Evolutionary conservation across 805 yeast genomes (phyloP).

Genomic region (Scheffersomyces spartinae): DNA sequence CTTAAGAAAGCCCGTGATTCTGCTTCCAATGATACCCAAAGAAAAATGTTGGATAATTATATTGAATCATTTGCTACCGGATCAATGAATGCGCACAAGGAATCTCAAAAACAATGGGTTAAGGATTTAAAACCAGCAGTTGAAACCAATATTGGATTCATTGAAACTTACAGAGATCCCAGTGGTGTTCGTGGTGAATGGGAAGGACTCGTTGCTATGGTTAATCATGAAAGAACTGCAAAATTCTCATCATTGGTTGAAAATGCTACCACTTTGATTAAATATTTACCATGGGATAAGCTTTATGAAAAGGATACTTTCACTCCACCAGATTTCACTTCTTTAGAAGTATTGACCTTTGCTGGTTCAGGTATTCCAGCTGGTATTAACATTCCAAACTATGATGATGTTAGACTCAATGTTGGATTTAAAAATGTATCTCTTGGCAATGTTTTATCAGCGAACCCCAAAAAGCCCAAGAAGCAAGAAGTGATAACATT

Average conservation of each 20-base stretch:
- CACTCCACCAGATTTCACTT: slow-evolving; percentile 87
- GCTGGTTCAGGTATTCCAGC: slow-evolving; percentile 89
- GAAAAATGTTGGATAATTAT: slow-evolving; percentile 53
- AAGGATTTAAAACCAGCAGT: slow-evolving; percentile 66
- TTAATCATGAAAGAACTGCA: slow-evolving; percentile 74
- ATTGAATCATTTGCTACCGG: slow-evolving; percentile 67
- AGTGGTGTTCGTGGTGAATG: slow-evolving; percentile 88
- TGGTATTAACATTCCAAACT: slow-evolving; percentile 87
- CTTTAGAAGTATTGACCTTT: slow-evolving; percentile 80
- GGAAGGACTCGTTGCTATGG: slow-evolving; percentile 88
- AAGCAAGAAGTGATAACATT: slow-evolving; percentile 63
- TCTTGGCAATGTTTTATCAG: slow-evolving; percentile 72
- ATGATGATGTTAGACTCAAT: slow-evolving; percentile 77
- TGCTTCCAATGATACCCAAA: slow-evolving; percentile 68
- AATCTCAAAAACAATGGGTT: slow-evolving; percentile 81
- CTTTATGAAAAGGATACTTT: slow-evolving; percentile 75
- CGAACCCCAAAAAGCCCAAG: slow-evolving; percentile 50
- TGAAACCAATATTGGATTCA: slow-evolving; percentile 75
- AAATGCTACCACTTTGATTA: slow-evolving; percentile 53
- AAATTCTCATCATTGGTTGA: slow-evolving; percentile 64
- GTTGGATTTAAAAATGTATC: slow-evolving; percentile 86
- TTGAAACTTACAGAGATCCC: slow-evolving; percentile 89
- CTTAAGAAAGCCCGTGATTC: slow-evolving; percentile 44
- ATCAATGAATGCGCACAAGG: slow-evolving; percentile 73
- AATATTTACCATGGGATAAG: slow-evolving; percentile 65